A percentile compares a stretch with the other conserved stretches of the same genome.
These are phyloP conservation scores for Zelopaecilomyces penicillatus DNA, from an alignment of 2,329 filamentous ascomycete species.

Conservation along the genomic window DNA sequence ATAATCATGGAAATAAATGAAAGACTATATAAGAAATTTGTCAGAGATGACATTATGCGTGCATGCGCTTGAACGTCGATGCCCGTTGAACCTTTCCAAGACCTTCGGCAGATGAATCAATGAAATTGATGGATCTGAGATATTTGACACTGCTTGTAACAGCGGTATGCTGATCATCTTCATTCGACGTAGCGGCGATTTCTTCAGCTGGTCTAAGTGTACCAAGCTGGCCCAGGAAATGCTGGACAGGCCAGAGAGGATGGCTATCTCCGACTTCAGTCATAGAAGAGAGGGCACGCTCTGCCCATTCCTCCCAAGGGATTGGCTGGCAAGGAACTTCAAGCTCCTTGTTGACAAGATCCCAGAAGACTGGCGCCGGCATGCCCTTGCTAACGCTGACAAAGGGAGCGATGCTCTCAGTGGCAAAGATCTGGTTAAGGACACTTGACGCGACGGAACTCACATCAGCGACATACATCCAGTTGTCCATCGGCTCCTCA, in stretches of 20 bases:
- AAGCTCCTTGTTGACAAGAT: slow-evolving; percentile 10
- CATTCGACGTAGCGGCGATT: neutral
- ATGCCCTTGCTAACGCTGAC: slow-evolving; percentile 10
- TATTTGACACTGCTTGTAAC: slow-evolving; percentile 9
- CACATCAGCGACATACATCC: slow-evolving; percentile 12
- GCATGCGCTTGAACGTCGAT: slow-evolving; percentile 2
- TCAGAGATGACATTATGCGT: too few species aligned
- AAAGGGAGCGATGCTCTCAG: slow-evolving; percentile 1
- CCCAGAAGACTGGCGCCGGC: slow-evolving; percentile 12
- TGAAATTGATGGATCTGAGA: slow-evolving; percentile 9
- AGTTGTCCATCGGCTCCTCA: slow-evolving; percentile 6
- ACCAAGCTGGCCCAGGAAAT: slow-evolving; percentile 13
- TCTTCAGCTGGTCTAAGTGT: neutral
- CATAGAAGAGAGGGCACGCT: slow-evolving; percentile 5
- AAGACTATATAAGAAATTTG: too few species aligned
- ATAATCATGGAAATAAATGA: too few species aligned
- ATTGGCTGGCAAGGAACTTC: slow-evolving; percentile 6
- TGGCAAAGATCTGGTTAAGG: slow-evolving; percentile 6
- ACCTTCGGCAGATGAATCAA: slow-evolving; percentile 30
- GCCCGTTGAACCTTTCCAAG: slow-evolving; percentile 2
- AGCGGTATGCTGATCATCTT: neutral
- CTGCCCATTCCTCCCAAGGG: slow-evolving; percentile 11
- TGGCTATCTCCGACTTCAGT: slow-evolving; percentile 10
- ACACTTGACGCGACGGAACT: slow-evolving; percentile 9
- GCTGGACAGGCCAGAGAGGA: slow-evolving; percentile 17